Evolutionary conservation across 768 basidiomycete genomes (phyloP).

Genomic region (Panaeolus papilionaceus): DNA sequence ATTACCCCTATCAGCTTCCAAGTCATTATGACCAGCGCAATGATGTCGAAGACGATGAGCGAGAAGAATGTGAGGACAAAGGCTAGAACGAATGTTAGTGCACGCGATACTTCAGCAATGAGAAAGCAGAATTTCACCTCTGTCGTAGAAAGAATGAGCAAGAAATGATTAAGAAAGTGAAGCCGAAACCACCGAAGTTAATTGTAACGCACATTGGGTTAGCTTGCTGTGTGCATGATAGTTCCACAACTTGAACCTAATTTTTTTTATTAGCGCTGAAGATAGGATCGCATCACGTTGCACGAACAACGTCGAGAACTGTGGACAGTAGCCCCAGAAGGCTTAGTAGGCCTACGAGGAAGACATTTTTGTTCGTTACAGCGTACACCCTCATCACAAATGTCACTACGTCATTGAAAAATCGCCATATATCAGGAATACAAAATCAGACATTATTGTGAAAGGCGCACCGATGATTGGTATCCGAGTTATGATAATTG

Average conservation of each 20-base stretch:
- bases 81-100: background rate
- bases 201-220: background rate
- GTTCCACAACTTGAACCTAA: background rate
- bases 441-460: background rate
- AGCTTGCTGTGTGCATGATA: conserved; percentile 2
- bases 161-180: background rate
- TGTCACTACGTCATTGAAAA: background rate
- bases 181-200: background rate
- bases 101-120: background rate
- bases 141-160: background rate
- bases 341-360: background rate
- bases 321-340: background rate
- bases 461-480: background rate
- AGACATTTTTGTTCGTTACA: background rate
- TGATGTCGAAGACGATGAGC: conserved; percentile 2
- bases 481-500: background rate
- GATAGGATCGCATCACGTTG: background rate
- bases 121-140: background rate
- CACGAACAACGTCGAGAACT: background rate
- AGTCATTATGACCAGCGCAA: background rate
- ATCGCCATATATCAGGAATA: background rate
- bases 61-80: background rate
- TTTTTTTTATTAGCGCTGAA: background rate
- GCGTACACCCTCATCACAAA: conserved; percentile 8
- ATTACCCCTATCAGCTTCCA: conserved; percentile 1